These are phyloP conservation scores for Fennellomyces sp. DNA, from an alignment of 371 early-diverging fungal species.

Conservation along the genomic window DNA sequence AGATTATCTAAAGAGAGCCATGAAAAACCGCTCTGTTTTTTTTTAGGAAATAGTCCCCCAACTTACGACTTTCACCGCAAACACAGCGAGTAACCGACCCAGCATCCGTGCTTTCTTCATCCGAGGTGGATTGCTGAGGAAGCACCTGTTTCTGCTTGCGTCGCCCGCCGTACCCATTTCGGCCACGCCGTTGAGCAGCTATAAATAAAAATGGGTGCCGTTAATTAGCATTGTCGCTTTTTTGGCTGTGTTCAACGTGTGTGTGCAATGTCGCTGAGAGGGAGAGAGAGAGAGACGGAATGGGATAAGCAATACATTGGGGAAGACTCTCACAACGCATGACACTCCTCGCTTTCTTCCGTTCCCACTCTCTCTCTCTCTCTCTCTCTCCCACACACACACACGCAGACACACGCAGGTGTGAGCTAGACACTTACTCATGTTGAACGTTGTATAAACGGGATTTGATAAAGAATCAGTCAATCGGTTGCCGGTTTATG, in stretches of 20 bases:
- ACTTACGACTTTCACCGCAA: conserved; percentile 75
- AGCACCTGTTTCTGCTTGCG: conserved; percentile 10
- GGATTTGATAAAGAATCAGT: no score
- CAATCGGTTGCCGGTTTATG: no score
- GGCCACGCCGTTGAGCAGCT: conserved; percentile 33
- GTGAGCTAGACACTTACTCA: no score
- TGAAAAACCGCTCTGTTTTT: conserved; percentile 25
- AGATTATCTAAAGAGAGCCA: conserved; percentile 54
- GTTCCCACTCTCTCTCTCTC: no score
- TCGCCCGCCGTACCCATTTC: conserved; percentile 25
- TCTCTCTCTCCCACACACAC: no score
- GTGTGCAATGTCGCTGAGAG: background rate
- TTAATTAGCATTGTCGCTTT: background rate
- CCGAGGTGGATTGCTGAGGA: conserved; percentile 30
- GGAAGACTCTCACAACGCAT: background rate
- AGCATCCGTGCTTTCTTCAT: conserved; percentile 56
- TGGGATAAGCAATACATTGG: background rate
- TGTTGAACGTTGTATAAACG: no score
- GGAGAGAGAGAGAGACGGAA: background rate
- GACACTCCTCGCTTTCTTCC: background rate
- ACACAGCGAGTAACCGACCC: conserved; percentile 83
- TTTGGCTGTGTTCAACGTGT: background rate
- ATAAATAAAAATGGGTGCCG: background rate
- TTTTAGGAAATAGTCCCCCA: no score
- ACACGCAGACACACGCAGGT: no score